Evolutionary conservation across 2,329 filamentous ascomycete species (phyloP).

Genomic region (Penicillium sp.): DNA sequence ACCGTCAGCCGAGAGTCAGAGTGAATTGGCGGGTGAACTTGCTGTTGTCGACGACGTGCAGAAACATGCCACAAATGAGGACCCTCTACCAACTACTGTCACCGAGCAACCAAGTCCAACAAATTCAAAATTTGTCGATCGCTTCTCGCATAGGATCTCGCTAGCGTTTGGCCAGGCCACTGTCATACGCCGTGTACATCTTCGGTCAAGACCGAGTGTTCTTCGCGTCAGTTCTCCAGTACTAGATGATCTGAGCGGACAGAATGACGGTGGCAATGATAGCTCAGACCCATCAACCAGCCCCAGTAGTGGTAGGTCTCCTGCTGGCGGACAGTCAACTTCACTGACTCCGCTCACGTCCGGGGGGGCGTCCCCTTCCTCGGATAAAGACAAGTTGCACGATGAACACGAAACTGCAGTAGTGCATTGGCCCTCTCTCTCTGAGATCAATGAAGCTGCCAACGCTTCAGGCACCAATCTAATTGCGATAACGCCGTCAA

Average conservation of each 20-base stretch:
- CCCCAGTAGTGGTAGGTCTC: conserved; percentile 32
- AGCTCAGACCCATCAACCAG: conserved; percentile 37
- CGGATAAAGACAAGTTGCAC: conserved; percentile 9
- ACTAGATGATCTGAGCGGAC: conserved; percentile 15
- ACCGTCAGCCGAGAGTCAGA: background rate
- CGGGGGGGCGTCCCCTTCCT: conserved; percentile 29
- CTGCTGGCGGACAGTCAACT: conserved; percentile 34
- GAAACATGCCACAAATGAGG: conserved; percentile 2
- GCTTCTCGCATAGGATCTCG: conserved; percentile 41
- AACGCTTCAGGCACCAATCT: background rate
- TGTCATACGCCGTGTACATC: conserved; percentile 40
- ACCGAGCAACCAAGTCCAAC: conserved; percentile 24
- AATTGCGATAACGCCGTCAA: conserved; percentile 30
- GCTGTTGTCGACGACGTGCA: background rate
- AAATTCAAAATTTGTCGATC: conserved; percentile 32
- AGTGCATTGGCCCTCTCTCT: background rate
- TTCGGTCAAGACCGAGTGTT: conserved; percentile 37
- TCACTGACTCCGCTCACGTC: conserved; percentile 40
- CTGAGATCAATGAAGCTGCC: background rate
- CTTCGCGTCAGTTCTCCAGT: conserved; percentile 22
- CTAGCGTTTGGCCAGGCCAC: conserved; percentile 42
- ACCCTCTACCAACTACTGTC: background rate
- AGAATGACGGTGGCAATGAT: conserved; percentile 32
- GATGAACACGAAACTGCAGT: background rate
- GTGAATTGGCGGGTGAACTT: background rate